Evolutionary conservation across 352 stramenopile species (phyloP).

Genomic region (Stramenopiles sp.): DNA sequence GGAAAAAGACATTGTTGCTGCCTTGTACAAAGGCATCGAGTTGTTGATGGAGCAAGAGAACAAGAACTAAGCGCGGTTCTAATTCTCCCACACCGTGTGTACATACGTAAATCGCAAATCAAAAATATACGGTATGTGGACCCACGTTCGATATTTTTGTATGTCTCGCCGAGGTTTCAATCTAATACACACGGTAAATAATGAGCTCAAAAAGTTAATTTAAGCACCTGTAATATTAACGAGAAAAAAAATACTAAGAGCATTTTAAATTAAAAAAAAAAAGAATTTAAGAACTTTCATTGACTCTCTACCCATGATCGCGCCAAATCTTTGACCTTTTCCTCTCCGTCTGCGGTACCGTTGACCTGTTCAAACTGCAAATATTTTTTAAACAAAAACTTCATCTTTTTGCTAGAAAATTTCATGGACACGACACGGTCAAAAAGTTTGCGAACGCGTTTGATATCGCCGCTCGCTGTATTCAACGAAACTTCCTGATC

Average conservation of each 20-base stretch:
- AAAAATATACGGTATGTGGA: too few relatives aligned
- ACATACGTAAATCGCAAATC: too few relatives aligned
- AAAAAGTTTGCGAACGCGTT: conserved; percentile 62
- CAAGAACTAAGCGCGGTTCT: too few relatives aligned
- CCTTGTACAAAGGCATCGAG: conserved; percentile 60
- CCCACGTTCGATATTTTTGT: too few relatives aligned
- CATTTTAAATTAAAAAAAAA: too few relatives aligned
- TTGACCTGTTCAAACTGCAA: conserved; percentile 74
- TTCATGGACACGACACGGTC: conserved; percentile 71
- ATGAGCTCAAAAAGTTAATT: too few relatives aligned
- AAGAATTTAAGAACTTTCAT: too few relatives aligned
- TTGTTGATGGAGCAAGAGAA: conserved; percentile 62
- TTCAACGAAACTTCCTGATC: conserved; percentile 86
- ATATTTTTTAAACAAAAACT: conserved; percentile 92
- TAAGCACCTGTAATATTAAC: too few relatives aligned
- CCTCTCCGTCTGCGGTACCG: conserved; percentile 53
- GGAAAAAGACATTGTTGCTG: conserved; percentile 58
- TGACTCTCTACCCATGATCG: conserved; percentile 76
- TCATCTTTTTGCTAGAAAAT: conserved; percentile 91
- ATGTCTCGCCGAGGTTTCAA: too few relatives aligned
- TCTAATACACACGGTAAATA: too few relatives aligned
- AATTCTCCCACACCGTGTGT: too few relatives aligned
- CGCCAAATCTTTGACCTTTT: conserved; percentile 79
- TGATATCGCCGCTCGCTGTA: conserved; percentile 27
- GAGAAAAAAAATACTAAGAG: too few relatives aligned